Percentiles rank a stretch among this genome's conserved stretches.
phyloP scores from a whole-genome alignment of 495 filamentous ascomycete species.

The Hapsidospora chrysogenum region DNA sequence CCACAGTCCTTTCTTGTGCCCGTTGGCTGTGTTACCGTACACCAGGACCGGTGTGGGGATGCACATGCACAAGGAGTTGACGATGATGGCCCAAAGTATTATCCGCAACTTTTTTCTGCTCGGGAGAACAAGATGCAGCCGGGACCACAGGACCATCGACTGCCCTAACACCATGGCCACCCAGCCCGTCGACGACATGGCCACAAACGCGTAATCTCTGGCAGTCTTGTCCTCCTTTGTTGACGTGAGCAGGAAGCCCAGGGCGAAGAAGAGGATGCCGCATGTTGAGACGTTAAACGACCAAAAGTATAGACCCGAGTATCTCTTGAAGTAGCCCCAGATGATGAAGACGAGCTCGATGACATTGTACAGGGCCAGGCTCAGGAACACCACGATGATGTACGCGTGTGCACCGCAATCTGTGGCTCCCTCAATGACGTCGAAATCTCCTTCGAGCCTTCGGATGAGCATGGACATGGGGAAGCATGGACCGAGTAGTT shows the following conservation, averaged over 20 bases:
- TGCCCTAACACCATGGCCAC: constrained; percentile 47
- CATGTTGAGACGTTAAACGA: constrained; percentile 19
- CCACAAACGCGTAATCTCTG: too few species aligned
- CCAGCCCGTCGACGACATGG: constrained; percentile 28
- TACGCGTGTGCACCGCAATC: too few species aligned
- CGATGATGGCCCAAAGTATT: constrained; percentile 20
- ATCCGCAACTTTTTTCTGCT: constrained; percentile 3
- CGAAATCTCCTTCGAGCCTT: too few species aligned
- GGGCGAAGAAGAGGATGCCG: constrained; percentile 38
- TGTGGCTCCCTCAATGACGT: too few species aligned
- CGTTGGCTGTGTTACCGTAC: constrained; percentile 30
- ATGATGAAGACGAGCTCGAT: constrained; percentile 23
- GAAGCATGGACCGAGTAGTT: too few species aligned
- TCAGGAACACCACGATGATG: constrained; percentile 19
- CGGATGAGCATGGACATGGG: too few species aligned
- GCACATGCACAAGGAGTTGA: constrained; percentile 38
- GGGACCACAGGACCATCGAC: constrained; percentile 47
- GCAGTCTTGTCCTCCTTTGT: too few species aligned
- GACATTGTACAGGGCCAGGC: constrained; percentile 25
- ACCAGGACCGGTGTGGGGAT: constrained; percentile 42
- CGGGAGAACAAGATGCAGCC: constrained; percentile 34
- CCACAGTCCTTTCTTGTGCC: constrained; percentile 14
- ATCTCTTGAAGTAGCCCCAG: constrained; percentile 18
- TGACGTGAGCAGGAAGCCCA: constrained; percentile 43
- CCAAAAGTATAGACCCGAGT: constrained; percentile 26